Percentiles rank a stretch among this genome's conserved stretches.
Evolutionary conservation across 768 basidiomycete genomes (phyloP).

Genomic region (Vararia minispora): DNA sequence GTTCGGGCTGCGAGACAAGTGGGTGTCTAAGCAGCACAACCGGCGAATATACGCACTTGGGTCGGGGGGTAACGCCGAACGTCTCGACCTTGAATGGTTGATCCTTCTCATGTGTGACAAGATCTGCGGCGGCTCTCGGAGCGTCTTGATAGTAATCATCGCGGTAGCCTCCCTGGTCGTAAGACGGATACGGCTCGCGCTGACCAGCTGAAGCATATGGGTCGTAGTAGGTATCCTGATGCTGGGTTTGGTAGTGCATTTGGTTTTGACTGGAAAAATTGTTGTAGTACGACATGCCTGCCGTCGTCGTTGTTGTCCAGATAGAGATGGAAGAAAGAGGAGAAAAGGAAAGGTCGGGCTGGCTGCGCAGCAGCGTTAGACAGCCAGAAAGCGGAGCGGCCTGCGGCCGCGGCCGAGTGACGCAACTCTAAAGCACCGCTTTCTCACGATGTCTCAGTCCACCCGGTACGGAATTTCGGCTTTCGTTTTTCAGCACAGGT

Average conservation of each 20-base stretch:
- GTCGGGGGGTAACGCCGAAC: neutral
- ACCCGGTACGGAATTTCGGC: too few relatives aligned
- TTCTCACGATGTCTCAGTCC: too few relatives aligned
- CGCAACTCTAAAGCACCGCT: too few relatives aligned
- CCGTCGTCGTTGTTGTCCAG: too few relatives aligned
- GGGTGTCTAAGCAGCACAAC: neutral
- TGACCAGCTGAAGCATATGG: constrained; percentile 36
- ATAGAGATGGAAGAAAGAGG: neutral
- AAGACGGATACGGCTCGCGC: constrained; percentile 36
- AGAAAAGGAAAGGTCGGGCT: too few relatives aligned
- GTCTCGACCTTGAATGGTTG: neutral
- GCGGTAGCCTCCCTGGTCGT: constrained; percentile 35
- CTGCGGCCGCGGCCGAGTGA: too few relatives aligned
- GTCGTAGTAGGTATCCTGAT: constrained; percentile 17
- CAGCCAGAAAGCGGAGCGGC: too few relatives aligned
- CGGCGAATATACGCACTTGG: constrained; percentile 1
- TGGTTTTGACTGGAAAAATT: neutral
- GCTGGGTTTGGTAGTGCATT: constrained; percentile 8
- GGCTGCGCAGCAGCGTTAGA: too few relatives aligned
- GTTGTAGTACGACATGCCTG: constrained; percentile 2
- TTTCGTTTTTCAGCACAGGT: too few relatives aligned
- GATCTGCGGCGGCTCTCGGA: constrained; percentile 10
- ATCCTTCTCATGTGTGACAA: constrained; percentile 5
- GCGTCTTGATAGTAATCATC: constrained; percentile 20
- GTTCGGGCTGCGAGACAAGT: constrained; percentile 4